Evolutionary conservation across 73 alveolate genomes (phyloP).

Genomic region (Paramecium caudatum): DNA sequence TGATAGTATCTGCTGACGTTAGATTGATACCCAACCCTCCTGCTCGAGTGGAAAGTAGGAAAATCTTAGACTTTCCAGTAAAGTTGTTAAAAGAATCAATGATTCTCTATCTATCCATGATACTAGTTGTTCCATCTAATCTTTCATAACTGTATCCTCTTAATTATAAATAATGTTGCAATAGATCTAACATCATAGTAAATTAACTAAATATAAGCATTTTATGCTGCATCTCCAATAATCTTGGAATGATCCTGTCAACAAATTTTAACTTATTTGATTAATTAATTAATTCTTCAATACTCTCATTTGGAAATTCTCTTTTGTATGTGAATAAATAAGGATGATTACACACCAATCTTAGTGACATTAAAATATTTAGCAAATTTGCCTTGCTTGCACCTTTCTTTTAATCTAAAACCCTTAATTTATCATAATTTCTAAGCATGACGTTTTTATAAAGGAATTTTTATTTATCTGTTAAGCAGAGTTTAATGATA

Average conservation of each 20-base stretch:
- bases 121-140: constrained; percentile 73
- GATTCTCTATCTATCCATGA: constrained; percentile 70
- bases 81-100: constrained; percentile 66
- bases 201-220: constrained; percentile 97
- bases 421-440: constrained; percentile 91
- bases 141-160: constrained; percentile 74
- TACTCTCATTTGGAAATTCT: constrained; percentile 93
- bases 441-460: constrained; percentile 90
- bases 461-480: constrained; percentile 88
- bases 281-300: constrained; percentile 93
- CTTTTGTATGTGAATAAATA: constrained; percentile 85
- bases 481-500: constrained; percentile 89
- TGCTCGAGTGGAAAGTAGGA: constrained; percentile 71
- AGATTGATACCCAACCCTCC: constrained; percentile 83
- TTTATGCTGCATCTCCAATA: constrained; percentile 89
- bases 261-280: constrained; percentile 94
- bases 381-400: constrained; percentile 49
- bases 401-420: constrained; percentile 68
- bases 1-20: constrained; percentile 86
- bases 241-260: constrained; percentile 94
- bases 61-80: constrained; percentile 63
- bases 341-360: constrained; percentile 99
- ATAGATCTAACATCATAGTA: constrained; percentile 97
- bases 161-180: constrained; percentile 77
- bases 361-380: constrained; percentile 94